Evolutionary conservation across 495 filamentous ascomycete species (phyloP).

Genomic region (Oidiodendron maius): DNA sequence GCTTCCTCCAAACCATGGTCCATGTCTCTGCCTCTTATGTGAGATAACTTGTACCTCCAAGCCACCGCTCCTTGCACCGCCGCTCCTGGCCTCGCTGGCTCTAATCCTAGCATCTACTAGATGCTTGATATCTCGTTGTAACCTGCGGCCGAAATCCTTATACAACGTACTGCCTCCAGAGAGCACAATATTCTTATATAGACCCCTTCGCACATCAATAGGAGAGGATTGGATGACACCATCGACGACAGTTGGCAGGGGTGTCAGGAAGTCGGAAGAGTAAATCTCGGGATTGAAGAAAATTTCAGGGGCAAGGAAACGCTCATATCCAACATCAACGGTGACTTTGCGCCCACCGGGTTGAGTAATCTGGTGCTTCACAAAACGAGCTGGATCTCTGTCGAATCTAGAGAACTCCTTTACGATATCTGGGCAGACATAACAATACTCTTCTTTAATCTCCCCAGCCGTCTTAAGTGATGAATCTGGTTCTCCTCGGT

Average conservation of each 20-base stretch:
- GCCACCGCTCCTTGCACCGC: constrained; percentile 72
- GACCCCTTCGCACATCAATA: constrained; percentile 91
- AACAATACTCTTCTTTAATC: constrained; percentile 97
- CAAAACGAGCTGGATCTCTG: constrained; percentile 81
- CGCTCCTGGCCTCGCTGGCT: constrained; percentile 86
- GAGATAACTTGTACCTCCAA: constrained; percentile 94
- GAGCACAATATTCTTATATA: constrained; percentile 99
- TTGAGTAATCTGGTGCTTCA: constrained; percentile 78
- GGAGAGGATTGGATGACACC: constrained; percentile 94
- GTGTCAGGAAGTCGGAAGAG: constrained; percentile 95
- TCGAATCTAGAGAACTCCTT: constrained; percentile 95
- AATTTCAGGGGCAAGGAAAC: constrained; percentile 96
- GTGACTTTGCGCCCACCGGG: constrained; percentile 79
- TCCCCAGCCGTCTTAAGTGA: constrained; percentile 95
- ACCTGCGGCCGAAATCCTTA: constrained; percentile 90
- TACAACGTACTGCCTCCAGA: constrained; percentile 95
- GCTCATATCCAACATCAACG: constrained; percentile 95
- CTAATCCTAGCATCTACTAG: constrained; percentile 87
- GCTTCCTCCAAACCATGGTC: constrained; percentile 96
- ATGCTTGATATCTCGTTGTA: constrained; percentile 95
- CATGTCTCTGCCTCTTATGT: constrained; percentile 92
- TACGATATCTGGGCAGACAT: constrained; percentile 96
- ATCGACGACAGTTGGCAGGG: constrained; percentile 88
- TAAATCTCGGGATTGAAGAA: constrained; percentile 99
- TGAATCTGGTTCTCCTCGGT: constrained; percentile 93